Conservation (phyloP, 1,139 yeast species). For the Nadsonia commutata region DNA sequence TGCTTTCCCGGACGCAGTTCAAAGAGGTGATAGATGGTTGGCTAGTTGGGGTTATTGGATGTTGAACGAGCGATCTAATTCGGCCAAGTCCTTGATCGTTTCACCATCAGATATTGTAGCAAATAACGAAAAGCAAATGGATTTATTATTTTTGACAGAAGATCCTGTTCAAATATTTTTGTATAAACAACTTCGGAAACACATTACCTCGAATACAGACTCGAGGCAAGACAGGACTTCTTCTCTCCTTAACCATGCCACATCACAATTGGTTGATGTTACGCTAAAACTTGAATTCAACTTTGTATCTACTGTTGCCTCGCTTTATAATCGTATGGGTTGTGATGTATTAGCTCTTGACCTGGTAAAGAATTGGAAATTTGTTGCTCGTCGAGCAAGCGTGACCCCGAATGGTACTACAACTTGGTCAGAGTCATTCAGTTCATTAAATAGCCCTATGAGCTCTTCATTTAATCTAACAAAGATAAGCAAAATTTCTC, state of each 20-base stretch:
- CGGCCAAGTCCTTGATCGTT: constrained; percentile 13
- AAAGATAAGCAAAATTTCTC: neutral
- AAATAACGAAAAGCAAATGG: constrained; percentile 1
- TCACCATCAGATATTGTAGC: constrained; percentile 8
- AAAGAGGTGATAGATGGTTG: constrained; percentile 66
- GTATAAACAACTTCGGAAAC: constrained; percentile 43
- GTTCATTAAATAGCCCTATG: neutral
- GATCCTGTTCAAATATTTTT: constrained; percentile 70
- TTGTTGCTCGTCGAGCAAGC: constrained; percentile 17
- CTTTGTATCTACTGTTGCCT: constrained; percentile 46
- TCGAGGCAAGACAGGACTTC: neutral
- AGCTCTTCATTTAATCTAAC: neutral
- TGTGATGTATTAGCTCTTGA: constrained; percentile 66
- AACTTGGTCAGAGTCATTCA: neutral
- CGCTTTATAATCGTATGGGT: constrained; percentile 75
- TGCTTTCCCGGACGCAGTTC: constrained; percentile 43
- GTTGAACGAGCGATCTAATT: constrained; percentile 17
- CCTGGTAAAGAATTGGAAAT: constrained; percentile 55
- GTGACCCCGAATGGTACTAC: neutral
- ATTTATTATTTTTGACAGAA: constrained; percentile 41
- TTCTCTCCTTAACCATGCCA: constrained; percentile 1
- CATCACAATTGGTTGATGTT: neutral
- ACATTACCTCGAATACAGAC: constrained; percentile 30
- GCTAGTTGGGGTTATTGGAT: constrained; percentile 76
- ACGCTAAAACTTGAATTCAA: constrained; percentile 32